Evolutionary conservation across 306 rosid genomes (phyloP), one percentile per base, ranked within the genome.

Genomic region (Vigna mungo): DNA sequence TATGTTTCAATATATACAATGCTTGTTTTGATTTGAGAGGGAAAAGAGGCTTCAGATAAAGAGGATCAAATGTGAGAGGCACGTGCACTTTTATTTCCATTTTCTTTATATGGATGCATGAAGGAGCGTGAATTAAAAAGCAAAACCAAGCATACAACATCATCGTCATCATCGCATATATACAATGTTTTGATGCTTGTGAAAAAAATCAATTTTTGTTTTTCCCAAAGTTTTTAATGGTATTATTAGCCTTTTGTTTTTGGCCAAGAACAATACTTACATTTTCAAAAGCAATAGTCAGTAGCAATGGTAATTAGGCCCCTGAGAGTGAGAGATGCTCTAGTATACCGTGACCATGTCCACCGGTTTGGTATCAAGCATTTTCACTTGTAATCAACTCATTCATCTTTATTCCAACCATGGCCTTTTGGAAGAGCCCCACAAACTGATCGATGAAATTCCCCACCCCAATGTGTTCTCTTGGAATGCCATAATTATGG

Each of bases 381-480:
- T 89, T 76, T 92, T 86, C 85, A 59, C 84, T 37, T 83, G 79
- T 43, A 92, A 92, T 77, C 89, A 92, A 84, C 87, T 92, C 70
- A 87, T 92, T 25, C 83, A 78, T 36, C 30, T 56, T 0, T 92
- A 87, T 39, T 87, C 90, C 0, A 87, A 21, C 4, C 78, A 82
- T 60, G 94, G 88, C 44, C 74, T 78, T 25, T 65, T 84, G 0
- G 72, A 12, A 3, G 83, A 87, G 53, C 92, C 96, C 74, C 91
- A 84, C 74, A 85, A 85, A 41, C 16, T 92, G 89, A 89, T 92
- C 32, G 94, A 92, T 17, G 91, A 86, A 89, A 92, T 90, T 86
- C 84, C 93, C 51, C 86, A 85, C 3, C 82, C 80, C 25, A 92
- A 92, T 64, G 92, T 80, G 17, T 90, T 83, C 90, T 87, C 96